Evolutionary conservation across 257 asterid genomes (phyloP), one percentile per base, ranked within the genome.

Genomic region (Solanum habrochaites): DNA sequence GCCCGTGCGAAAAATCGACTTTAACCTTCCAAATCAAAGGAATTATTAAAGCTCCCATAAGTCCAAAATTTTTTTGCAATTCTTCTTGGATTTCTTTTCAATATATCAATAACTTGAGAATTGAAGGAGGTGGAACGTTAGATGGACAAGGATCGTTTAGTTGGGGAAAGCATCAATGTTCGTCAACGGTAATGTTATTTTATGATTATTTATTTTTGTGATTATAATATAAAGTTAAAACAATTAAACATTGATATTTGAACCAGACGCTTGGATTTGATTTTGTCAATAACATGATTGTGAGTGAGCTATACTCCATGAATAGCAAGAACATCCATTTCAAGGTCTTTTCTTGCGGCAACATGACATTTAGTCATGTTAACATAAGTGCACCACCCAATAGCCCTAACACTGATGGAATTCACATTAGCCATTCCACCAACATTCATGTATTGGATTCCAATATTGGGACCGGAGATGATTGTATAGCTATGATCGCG

Each of bases 401-500:
- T n/a, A 87, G 89, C 75, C 89, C 89, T 10, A 87, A 87, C 84
- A 87, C 89, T 7, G 86, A 87, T 1, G 89, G 89, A 14, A 87
- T 87, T 56, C 89, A 87, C 80, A 87, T 87, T 5, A 74, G 86
- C 20, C 27, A 11, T 8, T 87, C 89, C 15, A 67, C 40, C 31
- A 67, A 85, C 47, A 40, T 69, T 14, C 39, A 29, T 29, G 4
- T 69, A 9, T 29, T 69, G 6, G 23, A 69, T 29, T 69, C 75
- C 9, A 3, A 69, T 23, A 69, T 69, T 69, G 75, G 11, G 12
- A 95, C 97, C 1, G 95, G 97, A 3, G 98, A 95, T 67, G 97
- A 93, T 73, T 95, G 98, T 83, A 35, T 95, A 11, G 32, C 95
- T 39, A 92, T 95, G 93, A 92, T 94, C 73, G 77, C 93, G 0